Base-by-base conservation (phyloP, 495 filamentous ascomycete species). In the Penicillium riverlandense region DNA sequence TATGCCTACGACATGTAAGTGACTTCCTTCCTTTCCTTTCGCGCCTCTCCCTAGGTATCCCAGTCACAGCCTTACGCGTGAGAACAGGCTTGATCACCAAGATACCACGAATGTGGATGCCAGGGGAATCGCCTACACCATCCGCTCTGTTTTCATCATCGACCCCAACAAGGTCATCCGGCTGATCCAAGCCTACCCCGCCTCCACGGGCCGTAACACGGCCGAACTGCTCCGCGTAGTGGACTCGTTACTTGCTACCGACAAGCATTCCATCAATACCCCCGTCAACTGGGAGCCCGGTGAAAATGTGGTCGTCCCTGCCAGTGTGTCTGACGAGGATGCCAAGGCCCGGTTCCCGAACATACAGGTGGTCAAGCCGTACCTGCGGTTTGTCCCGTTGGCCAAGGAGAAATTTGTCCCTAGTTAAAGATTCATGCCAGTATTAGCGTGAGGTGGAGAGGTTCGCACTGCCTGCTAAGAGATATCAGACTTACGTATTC, bases 161-260 rank as follows among this genome's bases (percentile, higher is more conserved):
- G 82, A 85, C 58, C 82, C 82, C 29, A 48, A 59, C 47, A 84
- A 85, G 71, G 84, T 81, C 70, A 81, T 86, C 55, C 75, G 77
- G 22, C 61, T 82, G 52, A 80, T 71, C 15, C 79, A 84, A 78
- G 70, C 77, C 64, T 86, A 86, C 58, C 82, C 82, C 15, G 80
- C 80, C 30, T 75, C 70, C 12, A 82, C 78, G 8, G 82, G 82
- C 29, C 59, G 82, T 16, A 85, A 84, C 65, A 75, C 82, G 6
- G 61, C 69, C 1, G 82, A 86, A 66, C 78, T 86, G 22, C 65
- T 86, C 47, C 59, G 82, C 38, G 82, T 83, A 22, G 63, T 86
- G 41, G 82, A 86, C 55, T 67, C 72, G 11, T 58, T 86, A 50
- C 79, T 83, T 65, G 75, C 69, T 30, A 79, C 69, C 9, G 82